phyloP scores from a whole-genome alignment of 1,139 yeast species.

The Blastobotrys serpentis region DNA sequence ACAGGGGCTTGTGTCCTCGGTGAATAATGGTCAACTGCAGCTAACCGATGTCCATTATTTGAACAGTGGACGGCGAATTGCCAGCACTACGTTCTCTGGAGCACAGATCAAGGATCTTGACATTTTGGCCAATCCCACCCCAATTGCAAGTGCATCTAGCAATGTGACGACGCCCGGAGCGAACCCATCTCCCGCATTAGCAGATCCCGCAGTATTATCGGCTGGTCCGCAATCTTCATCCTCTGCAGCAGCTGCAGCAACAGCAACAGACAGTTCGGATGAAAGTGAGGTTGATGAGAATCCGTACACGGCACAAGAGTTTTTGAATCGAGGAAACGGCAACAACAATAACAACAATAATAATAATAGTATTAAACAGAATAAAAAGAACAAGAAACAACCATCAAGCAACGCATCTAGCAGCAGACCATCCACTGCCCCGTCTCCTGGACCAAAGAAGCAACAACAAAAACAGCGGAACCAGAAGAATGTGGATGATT shows the following conservation, averaged over 20 bases:
- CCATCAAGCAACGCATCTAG: constrained; percentile 2
- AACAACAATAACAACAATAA: constrained; percentile 10
- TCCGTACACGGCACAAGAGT: constrained; percentile 28
- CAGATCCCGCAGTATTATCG: constrained; percentile 35
- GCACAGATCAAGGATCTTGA: constrained; percentile 36
- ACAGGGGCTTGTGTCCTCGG: constrained; percentile 35
- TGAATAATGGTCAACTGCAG: constrained; percentile 33
- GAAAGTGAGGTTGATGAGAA: constrained; percentile 25
- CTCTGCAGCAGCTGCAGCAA: constrained; percentile 24
- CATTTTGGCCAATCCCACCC: constrained; percentile 26
- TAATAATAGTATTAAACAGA: constrained; percentile 9
- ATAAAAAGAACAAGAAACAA: constrained; percentile 8
- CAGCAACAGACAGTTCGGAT: constrained; percentile 20
- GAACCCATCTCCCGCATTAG: constrained; percentile 18
- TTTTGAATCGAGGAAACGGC: constrained; percentile 9
- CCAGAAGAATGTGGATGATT: constrained; percentile 14
- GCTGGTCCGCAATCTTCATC: constrained; percentile 31
- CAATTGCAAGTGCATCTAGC: constrained; percentile 10
- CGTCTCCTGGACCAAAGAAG: constrained; percentile 13
- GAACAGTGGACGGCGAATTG: constrained; percentile 23
- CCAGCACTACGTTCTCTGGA: constrained; percentile 23
- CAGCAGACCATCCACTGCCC: constrained; percentile 1
- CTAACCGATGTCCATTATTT: constrained; percentile 31
- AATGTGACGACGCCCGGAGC: constrained; percentile 15
- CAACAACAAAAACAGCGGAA: constrained; percentile 14